Conservation (phyloP, 2,329 filamentous ascomycete species). For the Pseudogymnoascus sp. region DNA sequence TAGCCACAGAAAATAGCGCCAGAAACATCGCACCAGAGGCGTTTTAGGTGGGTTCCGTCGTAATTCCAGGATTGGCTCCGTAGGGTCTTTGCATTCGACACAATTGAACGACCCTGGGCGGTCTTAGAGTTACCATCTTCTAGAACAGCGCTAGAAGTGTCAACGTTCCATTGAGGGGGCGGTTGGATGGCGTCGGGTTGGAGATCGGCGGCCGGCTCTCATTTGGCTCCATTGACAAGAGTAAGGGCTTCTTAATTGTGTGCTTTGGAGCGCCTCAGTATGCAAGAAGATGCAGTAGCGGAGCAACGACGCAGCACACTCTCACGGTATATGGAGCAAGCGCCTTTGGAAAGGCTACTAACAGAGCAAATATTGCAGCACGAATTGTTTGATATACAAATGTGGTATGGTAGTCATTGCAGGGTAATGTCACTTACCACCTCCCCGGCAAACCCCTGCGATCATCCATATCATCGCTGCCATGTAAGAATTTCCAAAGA, state of each 20-base stretch:
- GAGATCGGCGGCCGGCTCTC: neutral
- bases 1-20: slow-evolving; percentile 2
- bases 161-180: slow-evolving; percentile 13
- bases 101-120: slow-evolving; percentile 15
- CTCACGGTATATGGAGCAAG: neutral
- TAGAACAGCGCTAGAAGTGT: slow-evolving; percentile 22
- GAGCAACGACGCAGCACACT: neutral
- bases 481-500: neutral
- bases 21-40: neutral
- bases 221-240: neutral
- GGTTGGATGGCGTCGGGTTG: slow-evolving; percentile 10
- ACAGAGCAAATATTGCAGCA: slow-evolving; percentile 6
- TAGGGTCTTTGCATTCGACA: slow-evolving; percentile 11
- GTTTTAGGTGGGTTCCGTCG: slow-evolving; percentile 18
- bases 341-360: neutral
- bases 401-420: neutral
- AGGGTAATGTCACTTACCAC: neutral
- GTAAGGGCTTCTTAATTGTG: neutral
- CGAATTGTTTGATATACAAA: slow-evolving; percentile 2
- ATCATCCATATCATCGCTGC: neutral
- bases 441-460: neutral
- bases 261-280: neutral
- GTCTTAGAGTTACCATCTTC: slow-evolving; percentile 16
- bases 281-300: neutral
- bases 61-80: slow-evolving; percentile 23